Evolutionary conservation across 2,329 filamentous ascomycete species (phyloP).

Genomic region (Aureobasidium pullulans): DNA sequence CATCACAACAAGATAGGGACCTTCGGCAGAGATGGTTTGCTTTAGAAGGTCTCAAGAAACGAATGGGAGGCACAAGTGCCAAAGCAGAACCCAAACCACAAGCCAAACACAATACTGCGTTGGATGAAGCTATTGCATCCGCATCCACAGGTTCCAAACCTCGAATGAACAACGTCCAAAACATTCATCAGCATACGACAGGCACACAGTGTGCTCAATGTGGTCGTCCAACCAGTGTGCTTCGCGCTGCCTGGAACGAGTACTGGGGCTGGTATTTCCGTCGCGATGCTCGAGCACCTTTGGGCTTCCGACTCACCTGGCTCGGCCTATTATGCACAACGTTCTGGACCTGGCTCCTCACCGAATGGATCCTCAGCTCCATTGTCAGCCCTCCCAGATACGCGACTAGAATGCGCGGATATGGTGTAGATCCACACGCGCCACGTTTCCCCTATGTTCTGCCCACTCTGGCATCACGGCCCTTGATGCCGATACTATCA

Average conservation of each 20-base stretch:
- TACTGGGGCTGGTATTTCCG: constrained; percentile 24
- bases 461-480: constrained; percentile 45
- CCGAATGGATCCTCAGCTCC: constrained; percentile 22
- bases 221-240: constrained; percentile 22
- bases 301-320: constrained; percentile 31
- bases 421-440: constrained; percentile 44
- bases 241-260: constrained; percentile 24
- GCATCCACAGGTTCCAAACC: neutral
- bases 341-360: constrained; percentile 16
- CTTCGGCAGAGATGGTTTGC: constrained; percentile 35
- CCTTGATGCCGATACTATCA: constrained; percentile 29
- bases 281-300: constrained; percentile 15
- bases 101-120: neutral
- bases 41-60: constrained; percentile 35
- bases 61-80: constrained; percentile 29
- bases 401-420: constrained; percentile 41
- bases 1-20: constrained; percentile 34
- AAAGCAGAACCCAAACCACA: neutral
- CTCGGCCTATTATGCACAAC: constrained; percentile 34
- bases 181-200: neutral
- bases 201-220: constrained; percentile 16
- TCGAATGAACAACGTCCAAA: neutral
- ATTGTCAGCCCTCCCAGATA: constrained; percentile 46
- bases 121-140: neutral
- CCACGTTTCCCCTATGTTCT: constrained; percentile 50